Evolutionary conservation across 129 eudicot species (phyloP), one percentile per base, ranked within the genome.

Genomic region (Centella asiatica): DNA sequence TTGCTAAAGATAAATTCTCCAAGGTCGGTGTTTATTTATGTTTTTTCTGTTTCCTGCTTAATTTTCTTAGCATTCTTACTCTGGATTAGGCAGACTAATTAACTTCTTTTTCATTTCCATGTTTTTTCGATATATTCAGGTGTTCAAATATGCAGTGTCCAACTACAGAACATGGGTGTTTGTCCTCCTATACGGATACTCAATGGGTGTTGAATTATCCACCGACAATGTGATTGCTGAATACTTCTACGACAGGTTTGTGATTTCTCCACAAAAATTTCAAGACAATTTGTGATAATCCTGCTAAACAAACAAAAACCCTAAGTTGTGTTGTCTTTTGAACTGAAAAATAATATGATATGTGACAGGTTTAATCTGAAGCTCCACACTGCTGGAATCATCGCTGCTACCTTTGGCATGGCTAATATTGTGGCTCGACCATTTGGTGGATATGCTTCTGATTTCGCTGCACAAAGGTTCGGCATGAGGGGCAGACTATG

Each of bases 401-500:
- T 90, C 2, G 97, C 97, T 0, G 95, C 97, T 19, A 45, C 77
- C 33, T 90, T 83, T 34, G 97, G 97, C 22, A 86, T 90, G 95
- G 87, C 97, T 10, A 90, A 90, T 75, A 42, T 90, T 19, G 22
- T 77, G 20, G 84, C 97, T 33, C 89, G 95, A 0, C 95, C 97
- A 4, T 68, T 79, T 1, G 97, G 97, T 4, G 95, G 97, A 25
- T 78, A 66, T 45, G 87, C 89, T 13, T 90, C 97, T 0, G 97
- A 86, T 44, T 49, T 42, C 26, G 79, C 81, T 22, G 89, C 87
- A 1, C 71, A 62, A 15, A 44, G 72, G 22, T 86, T 71, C 15
- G 97, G 97, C 4, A 90, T 90, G 97, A 66, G 95, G 51, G 97
- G 97, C 4, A 77, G 97, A 9, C 80, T 90, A 3, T 90, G 97